Conservation (phyloP, 352 stramenopile species). For the Phytophthora fragariae region DNA sequence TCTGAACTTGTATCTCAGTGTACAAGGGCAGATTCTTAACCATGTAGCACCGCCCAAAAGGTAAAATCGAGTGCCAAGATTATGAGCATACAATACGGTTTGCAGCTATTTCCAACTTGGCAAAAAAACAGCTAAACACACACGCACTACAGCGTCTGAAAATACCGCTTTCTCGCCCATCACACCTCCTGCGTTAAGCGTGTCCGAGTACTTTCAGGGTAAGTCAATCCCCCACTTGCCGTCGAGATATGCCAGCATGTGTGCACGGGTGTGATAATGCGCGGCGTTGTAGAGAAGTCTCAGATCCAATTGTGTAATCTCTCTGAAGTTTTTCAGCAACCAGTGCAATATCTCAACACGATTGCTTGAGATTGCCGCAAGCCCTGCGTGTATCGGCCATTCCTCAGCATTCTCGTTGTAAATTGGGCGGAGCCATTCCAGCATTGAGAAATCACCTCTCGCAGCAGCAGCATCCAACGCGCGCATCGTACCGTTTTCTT, state of each 20-base stretch:
- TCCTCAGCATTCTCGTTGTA: constrained; percentile 5
- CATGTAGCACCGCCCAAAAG: not conserved
- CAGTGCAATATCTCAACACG: constrained; percentile 37
- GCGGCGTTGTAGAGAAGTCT: constrained; percentile 31
- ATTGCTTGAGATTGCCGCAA: constrained; percentile 32
- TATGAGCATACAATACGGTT: not conserved
- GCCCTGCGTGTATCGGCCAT: constrained; percentile 29
- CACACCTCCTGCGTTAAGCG: not conserved
- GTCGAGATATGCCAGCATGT: constrained; percentile 38
- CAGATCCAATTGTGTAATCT: constrained; percentile 10
- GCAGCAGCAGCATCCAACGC: constrained; percentile 28
- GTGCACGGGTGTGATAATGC: constrained; percentile 25
- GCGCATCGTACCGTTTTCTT: constrained; percentile 32
- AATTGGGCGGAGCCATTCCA: constrained; percentile 31
- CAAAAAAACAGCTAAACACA: not conserved
- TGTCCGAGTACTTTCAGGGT: not conserved
- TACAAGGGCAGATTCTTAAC: too few relatives aligned
- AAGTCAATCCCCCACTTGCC: constrained; percentile 17
- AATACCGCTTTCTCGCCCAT: not conserved
- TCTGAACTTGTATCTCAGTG: too few relatives aligned
- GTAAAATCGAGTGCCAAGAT: not conserved
- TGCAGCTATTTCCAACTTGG: not conserved
- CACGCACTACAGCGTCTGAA: not conserved
- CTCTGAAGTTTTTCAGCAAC: constrained; percentile 23
- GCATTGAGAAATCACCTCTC: constrained; percentile 31